Percentiles rank a stretch among this genome's conserved stretches.
These are phyloP conservation scores for Fusarium drepaniforme DNA, from an alignment of 2,329 filamentous ascomycete genomes.

Conservation along the genomic window DNA sequence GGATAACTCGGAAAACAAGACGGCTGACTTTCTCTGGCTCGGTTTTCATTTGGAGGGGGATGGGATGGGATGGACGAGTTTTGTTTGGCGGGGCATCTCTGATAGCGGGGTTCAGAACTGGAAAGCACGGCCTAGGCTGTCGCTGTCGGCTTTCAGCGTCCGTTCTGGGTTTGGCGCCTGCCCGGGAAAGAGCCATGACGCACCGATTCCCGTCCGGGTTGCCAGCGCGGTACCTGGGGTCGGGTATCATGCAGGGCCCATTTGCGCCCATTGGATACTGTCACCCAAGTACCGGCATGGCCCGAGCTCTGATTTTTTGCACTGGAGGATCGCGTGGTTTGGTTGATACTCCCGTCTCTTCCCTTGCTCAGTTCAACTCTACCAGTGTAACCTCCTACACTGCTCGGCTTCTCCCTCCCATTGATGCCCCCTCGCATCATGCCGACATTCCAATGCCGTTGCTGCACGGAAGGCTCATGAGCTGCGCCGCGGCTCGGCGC, in stretches of 20 bases:
- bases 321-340: not conserved
- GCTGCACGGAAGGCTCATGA: conserved; percentile 45
- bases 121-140: not conserved
- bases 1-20: conserved; percentile 34
- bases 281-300: conserved; percentile 38
- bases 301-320: conserved; percentile 38
- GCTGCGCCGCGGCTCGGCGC: conserved; percentile 38
- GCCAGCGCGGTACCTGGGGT: conserved; percentile 29
- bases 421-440: conserved; percentile 40
- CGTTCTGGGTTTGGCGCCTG: conserved; percentile 33
- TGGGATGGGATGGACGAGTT: conserved; percentile 38
- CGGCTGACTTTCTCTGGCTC: conserved; percentile 3
- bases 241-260: conserved; percentile 32
- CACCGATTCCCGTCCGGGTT: conserved; percentile 14
- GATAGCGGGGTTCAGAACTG: conserved; percentile 39
- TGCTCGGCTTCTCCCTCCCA: conserved; percentile 1
- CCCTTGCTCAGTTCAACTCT: not conserved
- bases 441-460: conserved; percentile 45
- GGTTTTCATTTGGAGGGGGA: conserved; percentile 18
- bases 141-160: conserved; percentile 14
- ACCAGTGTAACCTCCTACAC: not conserved
- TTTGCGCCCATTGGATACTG: conserved; percentile 21
- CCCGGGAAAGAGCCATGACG: conserved; percentile 33
- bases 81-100: conserved; percentile 44
- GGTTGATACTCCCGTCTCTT: not conserved